Evolutionary conservation across 2,329 filamentous ascomycete genomes (phyloP), one percentile per base, ranked within the genome.

Genomic region (Coniella vitis): DNA sequence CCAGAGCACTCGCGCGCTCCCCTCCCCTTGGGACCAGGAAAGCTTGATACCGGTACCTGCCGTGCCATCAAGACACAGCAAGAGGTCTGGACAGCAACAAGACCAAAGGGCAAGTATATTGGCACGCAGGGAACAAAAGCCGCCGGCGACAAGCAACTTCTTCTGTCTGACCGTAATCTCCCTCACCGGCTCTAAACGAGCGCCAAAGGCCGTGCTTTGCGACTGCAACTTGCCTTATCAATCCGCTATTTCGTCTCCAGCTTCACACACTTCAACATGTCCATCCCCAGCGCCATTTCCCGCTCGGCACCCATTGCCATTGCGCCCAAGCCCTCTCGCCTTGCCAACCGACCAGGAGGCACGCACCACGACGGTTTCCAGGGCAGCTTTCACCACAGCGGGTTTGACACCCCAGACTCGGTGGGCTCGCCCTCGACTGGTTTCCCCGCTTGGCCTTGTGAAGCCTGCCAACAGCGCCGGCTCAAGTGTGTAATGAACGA

Each of bases 401-500:
- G 72, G 58, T 68, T 74, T 55, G 72, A 73, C 56, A 78, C 76
- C 16, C 69, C 72, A 38, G 77, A 77, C 48, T 74, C 72, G 20
- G 60, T 68, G 47, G 51, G 51, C 2, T 64, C 64, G 47, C 61
- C 65, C 45, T 59, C 65, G 60, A 70, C 65, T 65, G 68, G 61
- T 62, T 59, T 63, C 63, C 64, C 54, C 62, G 66, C 51, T 67
- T 70, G 76, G 48, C 78, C 82, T 35, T 89, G 86, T 67, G 84
- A 89, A 69, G 80, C 84, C 52, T 93, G 88, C 66, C 76, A 83
- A 55, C 76, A 78, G 65, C 79, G 85, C 56, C 86, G 87, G 64
- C 81, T 80, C 60, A 84, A 84, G 67, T 93, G 88, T 69, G 82
- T 89, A 54, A 78, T 87, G 63, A 70, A 69, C 57, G 84, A 89